Base-by-base conservation (phyloP, 140 eudicot species). In the Senecio squalidus region DNA sequence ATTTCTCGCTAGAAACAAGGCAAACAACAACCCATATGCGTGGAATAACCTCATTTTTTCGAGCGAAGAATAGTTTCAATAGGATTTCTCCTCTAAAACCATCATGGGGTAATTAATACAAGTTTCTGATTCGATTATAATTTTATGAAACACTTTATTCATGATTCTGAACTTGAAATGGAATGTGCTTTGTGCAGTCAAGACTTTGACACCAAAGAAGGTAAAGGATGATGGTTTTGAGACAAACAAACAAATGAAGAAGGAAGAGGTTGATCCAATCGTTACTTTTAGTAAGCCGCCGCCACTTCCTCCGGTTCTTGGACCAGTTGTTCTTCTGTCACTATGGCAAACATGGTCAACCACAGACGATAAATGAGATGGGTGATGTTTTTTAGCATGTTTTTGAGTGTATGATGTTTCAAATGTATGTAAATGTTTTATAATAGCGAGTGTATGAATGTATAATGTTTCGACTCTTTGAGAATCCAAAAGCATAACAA, bases 241-340 rank as follows among this genome's bases (percentile, higher is more conserved):
- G 53, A 76, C 74, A 66, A 68, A 44, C 62, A 78, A 21, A 33
- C 31, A 50, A 8, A 51, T 77, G 16, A 61, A 58, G 17, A 72
- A 79, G 64, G 82, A 68, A 34, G 76, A 79, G 25, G 73, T 62
- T 40, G 82, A 82, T 25, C 84, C 86, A 3, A 73, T 84, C 15
- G 92, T 68, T 62, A 80, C 89, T 55, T 89, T 89, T 59, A 79
- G 93, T 68, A 79, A 79, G 76, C 97, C 93, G 6, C 97, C 97
- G 4, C 95, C 88, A 5, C 31, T 76, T 8, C 89, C 89, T 3
- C 95, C 97, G 2, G 60, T 89, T 57, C 55, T 89, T 44, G 95
- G 93, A 4, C 82, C 97, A 9, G 57, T 89, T 18, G 80, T 85
- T 53, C 76, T 82, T 46, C 70, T 84, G 6, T 82, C 97, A 5